Evolutionary conservation across 352 stramenopile species (phyloP).

Genomic region (Globisporangium sylvaticum): DNA sequence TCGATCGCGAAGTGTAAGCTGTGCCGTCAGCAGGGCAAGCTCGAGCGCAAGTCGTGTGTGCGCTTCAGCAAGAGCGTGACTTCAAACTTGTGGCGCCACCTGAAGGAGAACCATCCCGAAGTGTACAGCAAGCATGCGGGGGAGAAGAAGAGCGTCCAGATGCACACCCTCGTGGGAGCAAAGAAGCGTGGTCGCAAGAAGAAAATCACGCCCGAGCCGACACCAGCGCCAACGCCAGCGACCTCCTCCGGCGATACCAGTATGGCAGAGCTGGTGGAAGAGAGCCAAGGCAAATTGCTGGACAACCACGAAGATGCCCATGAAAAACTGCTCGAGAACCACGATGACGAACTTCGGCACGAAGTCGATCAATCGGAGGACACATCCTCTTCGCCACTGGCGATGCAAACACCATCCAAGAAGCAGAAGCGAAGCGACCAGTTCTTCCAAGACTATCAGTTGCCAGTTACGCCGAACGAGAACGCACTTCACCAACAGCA

Average conservation of each 20-base stretch:
- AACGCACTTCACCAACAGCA: conserved; percentile 18
- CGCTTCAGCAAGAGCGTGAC: conserved; percentile 84
- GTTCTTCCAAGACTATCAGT: conserved; percentile 38
- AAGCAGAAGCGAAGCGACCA: conserved; percentile 36
- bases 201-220: conserved; percentile 16
- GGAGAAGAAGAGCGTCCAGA: conserved; percentile 77
- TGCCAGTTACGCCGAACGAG: neutral
- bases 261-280: conserved; percentile 10
- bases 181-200: conserved; percentile 68
- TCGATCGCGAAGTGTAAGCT: conserved; percentile 65
- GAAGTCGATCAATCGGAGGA: conserved; percentile 11
- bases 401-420: conserved; percentile 23
- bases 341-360: conserved; percentile 4
- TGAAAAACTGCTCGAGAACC: conserved; percentile 23
- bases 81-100: conserved; percentile 77
- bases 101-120: conserved; percentile 77
- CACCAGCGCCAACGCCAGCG: neutral
- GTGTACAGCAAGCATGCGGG: conserved; percentile 66
- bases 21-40: conserved; percentile 51
- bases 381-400: neutral
- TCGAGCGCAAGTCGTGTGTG: conserved; percentile 64
- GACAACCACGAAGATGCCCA: conserved; percentile 4
- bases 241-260: neutral
- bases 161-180: conserved; percentile 50
- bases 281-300: neutral